Conservation (phyloP, 83 land plant species). For the Larix sibirica region DNA sequence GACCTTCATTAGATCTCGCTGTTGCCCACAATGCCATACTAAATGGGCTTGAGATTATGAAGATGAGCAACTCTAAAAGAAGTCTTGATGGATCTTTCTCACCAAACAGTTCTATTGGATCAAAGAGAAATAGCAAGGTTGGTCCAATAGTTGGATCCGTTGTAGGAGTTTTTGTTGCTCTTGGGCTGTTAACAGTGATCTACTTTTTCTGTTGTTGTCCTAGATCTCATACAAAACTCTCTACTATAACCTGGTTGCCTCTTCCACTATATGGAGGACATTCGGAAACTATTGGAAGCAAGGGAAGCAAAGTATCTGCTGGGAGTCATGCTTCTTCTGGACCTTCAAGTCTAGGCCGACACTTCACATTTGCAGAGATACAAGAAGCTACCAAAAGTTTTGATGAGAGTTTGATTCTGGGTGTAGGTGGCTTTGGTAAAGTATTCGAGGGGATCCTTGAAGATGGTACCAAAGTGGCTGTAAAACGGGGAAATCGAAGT, state of each 20-base stretch:
- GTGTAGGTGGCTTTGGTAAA: constrained; percentile 90
- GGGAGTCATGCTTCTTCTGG: constrained; percentile 71
- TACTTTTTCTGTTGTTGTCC: constrained; percentile 38
- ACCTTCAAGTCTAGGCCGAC: constrained; percentile 57
- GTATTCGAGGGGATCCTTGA: constrained; percentile 77
- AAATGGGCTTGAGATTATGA: constrained; percentile 78
- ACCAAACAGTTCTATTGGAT: background rate
- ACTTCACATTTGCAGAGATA: constrained; percentile 72
- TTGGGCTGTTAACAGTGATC: constrained; percentile 24
- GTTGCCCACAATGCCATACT: constrained; percentile 43
- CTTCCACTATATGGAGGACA: constrained; percentile 59
- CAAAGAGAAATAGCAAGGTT: background rate
- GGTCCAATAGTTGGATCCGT: constrained; percentile 9
- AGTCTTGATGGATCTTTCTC: constrained; percentile 26
- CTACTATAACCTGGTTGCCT: constrained; percentile 48
- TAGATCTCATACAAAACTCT: constrained; percentile 25
- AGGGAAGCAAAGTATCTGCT: constrained; percentile 45
- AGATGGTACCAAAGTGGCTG: constrained; percentile 74
- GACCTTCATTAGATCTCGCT: constrained; percentile 31
- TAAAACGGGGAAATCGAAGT: constrained; percentile 84
- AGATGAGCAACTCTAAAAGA: constrained; percentile 40
- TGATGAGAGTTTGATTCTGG: constrained; percentile 66
- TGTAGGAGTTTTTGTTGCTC: constrained; percentile 38
- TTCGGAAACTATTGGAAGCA: constrained; percentile 45
- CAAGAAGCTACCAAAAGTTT: constrained; percentile 78